Conservation (phyloP, 495 filamentous ascomycete genomes). For the Hypoxylon intermedium region DNA sequence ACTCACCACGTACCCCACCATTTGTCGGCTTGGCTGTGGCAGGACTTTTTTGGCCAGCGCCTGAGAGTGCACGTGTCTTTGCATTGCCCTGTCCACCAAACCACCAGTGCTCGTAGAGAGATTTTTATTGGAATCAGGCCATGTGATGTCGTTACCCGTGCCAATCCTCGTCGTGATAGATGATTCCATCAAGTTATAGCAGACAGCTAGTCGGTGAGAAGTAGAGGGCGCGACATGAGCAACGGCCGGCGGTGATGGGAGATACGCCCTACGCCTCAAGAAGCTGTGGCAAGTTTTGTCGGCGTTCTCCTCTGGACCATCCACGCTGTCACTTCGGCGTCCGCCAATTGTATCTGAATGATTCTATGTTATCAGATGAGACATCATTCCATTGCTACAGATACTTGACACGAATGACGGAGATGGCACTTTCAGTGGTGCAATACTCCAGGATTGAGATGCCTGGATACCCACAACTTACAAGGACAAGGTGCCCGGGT, state of each 20-base stretch:
- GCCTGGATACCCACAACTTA: no score
- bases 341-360: no score
- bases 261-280: conserved; percentile 1
- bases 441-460: no score
- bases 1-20: no score
- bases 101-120: conserved; percentile 19
- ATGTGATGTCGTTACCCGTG: conserved; percentile 1
- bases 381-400: conserved; percentile 55
- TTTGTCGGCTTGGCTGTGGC: no score
- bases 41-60: no score
- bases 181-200: conserved; percentile 26
- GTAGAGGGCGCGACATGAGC: conserved; percentile 14
- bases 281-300: conserved; percentile 6
- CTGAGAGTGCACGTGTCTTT: no score
- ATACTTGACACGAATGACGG: conserved; percentile 62
- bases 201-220: conserved; percentile 2
- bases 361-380: conserved; percentile 64
- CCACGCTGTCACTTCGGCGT: conserved; percentile 6
- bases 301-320: conserved; percentile 14
- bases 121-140: conserved; percentile 3
- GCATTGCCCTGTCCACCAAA: conserved; percentile 30
- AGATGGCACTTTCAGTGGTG: no score
- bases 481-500: no score
- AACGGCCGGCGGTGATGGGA: conserved; percentile 13
- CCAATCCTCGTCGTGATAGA: conserved; percentile 34